phyloP scores from a whole-genome alignment of 2,329 filamentous ascomycete genomes.

The Lachnellula arida region DNA sequence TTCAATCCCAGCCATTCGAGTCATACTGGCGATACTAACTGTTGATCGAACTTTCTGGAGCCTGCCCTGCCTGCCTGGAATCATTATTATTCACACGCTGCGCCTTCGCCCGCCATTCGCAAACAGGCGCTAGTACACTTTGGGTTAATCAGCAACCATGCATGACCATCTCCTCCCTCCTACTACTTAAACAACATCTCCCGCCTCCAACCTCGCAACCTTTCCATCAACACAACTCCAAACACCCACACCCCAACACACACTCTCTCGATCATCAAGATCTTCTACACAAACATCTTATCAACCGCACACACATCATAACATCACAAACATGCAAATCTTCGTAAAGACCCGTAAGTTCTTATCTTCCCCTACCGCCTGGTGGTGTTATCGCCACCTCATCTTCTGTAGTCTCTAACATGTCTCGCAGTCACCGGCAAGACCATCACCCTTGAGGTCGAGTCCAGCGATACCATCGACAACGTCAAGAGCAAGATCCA shows the following conservation, averaged over 20 bases:
- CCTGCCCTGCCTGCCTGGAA: too few species aligned
- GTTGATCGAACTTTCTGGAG: too few species aligned
- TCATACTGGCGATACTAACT: too few species aligned
- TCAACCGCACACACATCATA: background rate
- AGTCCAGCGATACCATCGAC: slow-evolving; percentile 99
- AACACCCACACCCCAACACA: background rate
- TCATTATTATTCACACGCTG: too few species aligned
- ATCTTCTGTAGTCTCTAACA: slow-evolving; percentile 64
- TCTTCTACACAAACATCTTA: slow-evolving; percentile 5
- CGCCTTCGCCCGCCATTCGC: background rate
- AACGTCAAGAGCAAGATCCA: slow-evolving; percentile 95
- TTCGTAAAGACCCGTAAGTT: slow-evolving; percentile 92
- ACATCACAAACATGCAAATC: slow-evolving; percentile 71
- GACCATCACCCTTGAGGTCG: slow-evolving; percentile 99
- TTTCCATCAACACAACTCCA: background rate
- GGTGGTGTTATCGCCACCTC: slow-evolving; percentile 45
- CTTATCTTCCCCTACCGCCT: slow-evolving; percentile 22
- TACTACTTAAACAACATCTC: background rate
- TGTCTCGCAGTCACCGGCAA: slow-evolving; percentile 82
- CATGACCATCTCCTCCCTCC: slow-evolving; percentile 1
- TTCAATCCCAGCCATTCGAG: too few species aligned
- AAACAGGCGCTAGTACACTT: background rate
- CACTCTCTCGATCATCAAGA: slow-evolving; percentile 8
- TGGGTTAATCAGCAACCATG: background rate
- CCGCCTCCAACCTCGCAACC: background rate